Evolutionary conservation across 164 flowering plant genomes (phyloP), one percentile per base, ranked within the genome.

Genomic region (Akebia trifoliata): DNA sequence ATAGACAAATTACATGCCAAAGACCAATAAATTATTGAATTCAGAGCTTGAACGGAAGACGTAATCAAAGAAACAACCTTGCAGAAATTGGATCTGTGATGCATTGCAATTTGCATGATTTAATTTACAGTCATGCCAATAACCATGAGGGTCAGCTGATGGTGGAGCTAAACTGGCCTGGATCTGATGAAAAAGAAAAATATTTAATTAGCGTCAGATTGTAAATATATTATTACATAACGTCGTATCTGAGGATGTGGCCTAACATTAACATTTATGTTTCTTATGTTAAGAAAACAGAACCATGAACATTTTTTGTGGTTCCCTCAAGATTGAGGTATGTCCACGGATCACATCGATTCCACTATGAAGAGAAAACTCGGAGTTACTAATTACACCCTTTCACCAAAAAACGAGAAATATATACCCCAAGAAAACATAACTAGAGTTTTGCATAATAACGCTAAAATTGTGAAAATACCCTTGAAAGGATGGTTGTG

Each of bases 161-260:
- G 67, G 32, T 55, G 98, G 85, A 50, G 83, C 90, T 64, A 93
- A 71, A 72, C 98, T 93, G 11, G 65, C 70, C 44, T 77, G 87
- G 34, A 92, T 30, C 98, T 91, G 80, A 57, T 32, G 36, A 7
- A 63, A 50, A 35, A 30, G 14, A 20, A 45, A 36, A 51, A 1
- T 20, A 30, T 12, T 44, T 22, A 35, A 25, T 28, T 30, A 31
- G 42, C 26, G 30, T 12, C n/a, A 18, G 10, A 1, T 11, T 1
- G 8, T 6, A 22, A 2, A 12, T 14, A 18, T 9, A n/a, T 8
- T 22, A 50, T 40, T 2, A 40, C 42, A 49, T 35, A 25, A 24
- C 32, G 34, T 8, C 15, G 15, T 8, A 47, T 6, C 12, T 11
- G n/a, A 38, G 2, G 11, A 21, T 30, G 24, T 4, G n/a, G 14